Evolutionary conservation across 345 rosid species (phyloP).

Genomic region (Gossypium ekmanianum): DNA sequence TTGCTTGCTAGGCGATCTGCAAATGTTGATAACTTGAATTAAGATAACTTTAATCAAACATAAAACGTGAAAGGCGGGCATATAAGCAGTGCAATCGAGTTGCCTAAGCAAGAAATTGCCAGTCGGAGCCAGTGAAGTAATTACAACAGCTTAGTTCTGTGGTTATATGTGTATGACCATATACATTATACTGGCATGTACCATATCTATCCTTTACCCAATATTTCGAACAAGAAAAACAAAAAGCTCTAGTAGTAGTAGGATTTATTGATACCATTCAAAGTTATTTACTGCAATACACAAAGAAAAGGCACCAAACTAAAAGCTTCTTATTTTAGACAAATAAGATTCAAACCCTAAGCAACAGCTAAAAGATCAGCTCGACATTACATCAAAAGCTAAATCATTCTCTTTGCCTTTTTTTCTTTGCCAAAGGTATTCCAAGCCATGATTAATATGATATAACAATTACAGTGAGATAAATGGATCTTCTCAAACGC

Average conservation of each 20-base stretch:
- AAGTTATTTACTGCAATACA: neutral
- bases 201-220: neutral
- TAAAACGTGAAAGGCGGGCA: neutral
- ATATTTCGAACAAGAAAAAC: neutral
- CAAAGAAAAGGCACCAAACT: neutral
- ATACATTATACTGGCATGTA: neutral
- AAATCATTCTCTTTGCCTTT: neutral
- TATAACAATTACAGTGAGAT: neutral
- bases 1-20: neutral
- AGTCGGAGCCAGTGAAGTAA: neutral
- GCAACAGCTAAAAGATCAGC: conserved; percentile 5
- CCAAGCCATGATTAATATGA: neutral
- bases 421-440: neutral
- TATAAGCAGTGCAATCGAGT: neutral
- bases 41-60: neutral
- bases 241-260: neutral
- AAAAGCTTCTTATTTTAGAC: conserved; percentile 4
- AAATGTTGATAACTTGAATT: neutral
- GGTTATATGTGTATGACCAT: neutral
- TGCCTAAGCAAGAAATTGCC: neutral
- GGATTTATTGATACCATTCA: neutral
- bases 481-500: neutral
- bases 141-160: neutral
- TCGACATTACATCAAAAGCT: neutral
- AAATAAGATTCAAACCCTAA: neutral